Evolutionary conservation across 2,329 filamentous ascomycete genomes (phyloP), one percentile per base, ranked within the genome.

Genomic region (Zelopaecilomyces penicillatus): DNA sequence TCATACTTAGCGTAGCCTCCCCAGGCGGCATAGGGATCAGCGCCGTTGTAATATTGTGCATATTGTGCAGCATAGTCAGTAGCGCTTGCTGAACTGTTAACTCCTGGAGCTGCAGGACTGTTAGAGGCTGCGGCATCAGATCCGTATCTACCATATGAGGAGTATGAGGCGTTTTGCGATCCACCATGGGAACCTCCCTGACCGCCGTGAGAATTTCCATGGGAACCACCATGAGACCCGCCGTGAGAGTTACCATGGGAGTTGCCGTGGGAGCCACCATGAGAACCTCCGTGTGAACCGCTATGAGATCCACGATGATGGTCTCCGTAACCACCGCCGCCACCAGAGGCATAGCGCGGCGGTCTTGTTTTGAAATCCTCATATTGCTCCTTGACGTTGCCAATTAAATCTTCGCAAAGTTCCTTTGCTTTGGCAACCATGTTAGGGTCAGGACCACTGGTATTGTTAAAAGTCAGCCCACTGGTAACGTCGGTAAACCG

Each of bases 401-500:
- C 76, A 39, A 98, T 76, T 42, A 98, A 73, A 57, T 95, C 89
- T 55, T 91, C 80, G 62, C 91, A 97, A 38, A 96, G 81, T 52
- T 87, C 82, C 63, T 93, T 95, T 33, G 87, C 93, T 54, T 82
- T 82, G 48, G 89, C 77, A 31, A 98, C 91, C 72, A 94, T 88
- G 49, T 79, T 78, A 11, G 86, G 78, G 60, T 96, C 88, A 5
- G 93, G 93, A 5, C 90, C 91, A 50, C 88, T 95, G 52, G 30
- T 5, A 9, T 8, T 4, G 12, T 19, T 19, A 19, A 19, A n/a
- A 29, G 42, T 54, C n/a, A 50, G 26, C 32, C 19, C 19, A 19
- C 19, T 45, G 12, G 39, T 11, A 38, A 35, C 44, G 55, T 73
- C 50, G 74, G 66, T 45, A 40, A 32, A 12, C 6, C 3, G 4